Percentiles rank a stretch among this genome's conserved stretches.
phyloP scores from a whole-genome alignment of 352 stramenopile genomes.

The Globisporangium cylindrosporum region DNA sequence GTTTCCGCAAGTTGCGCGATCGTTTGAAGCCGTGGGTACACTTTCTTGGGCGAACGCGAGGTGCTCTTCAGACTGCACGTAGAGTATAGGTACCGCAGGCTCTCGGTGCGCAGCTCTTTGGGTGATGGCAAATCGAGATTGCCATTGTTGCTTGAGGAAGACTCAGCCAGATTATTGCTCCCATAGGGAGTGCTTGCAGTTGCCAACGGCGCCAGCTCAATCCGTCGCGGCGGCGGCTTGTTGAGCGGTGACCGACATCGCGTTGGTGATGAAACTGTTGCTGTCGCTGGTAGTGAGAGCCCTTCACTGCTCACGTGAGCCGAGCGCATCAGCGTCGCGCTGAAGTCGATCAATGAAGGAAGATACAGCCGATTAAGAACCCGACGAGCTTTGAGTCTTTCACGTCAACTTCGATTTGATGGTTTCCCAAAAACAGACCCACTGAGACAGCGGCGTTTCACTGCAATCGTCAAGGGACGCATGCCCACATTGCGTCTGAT shows the following conservation, averaged over 20 bases:
- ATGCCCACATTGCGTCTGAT: too few species aligned
- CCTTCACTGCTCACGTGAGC: neutral
- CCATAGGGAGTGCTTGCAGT: neutral
- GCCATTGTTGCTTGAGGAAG: neutral
- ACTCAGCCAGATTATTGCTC: neutral
- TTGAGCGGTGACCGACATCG: constrained; percentile 7
- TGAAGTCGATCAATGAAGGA: neutral
- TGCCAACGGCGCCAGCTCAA: constrained; percentile 14
- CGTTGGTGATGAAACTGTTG: neutral
- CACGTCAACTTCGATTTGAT: neutral
- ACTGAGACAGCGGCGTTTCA: neutral
- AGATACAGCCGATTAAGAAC: neutral
- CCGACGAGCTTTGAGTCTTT: neutral
- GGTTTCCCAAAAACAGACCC: neutral
- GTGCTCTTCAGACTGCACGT: neutral
- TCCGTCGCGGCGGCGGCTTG: neutral
- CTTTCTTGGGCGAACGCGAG: constrained; percentile 6
- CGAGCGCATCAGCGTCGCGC: neutral
- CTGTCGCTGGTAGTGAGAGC: neutral
- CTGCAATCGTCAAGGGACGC: neutral
- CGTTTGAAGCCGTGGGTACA: constrained; percentile 36
- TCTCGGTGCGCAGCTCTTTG: neutral
- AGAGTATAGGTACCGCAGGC: too few species aligned
- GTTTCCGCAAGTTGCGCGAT: constrained; percentile 38
- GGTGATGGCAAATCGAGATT: neutral